A percentile compares a stretch with the other conserved stretches of the same genome.
Evolutionary conservation across 2,329 filamentous ascomycete species (phyloP).

Genomic region (Daldinia sp.): DNA sequence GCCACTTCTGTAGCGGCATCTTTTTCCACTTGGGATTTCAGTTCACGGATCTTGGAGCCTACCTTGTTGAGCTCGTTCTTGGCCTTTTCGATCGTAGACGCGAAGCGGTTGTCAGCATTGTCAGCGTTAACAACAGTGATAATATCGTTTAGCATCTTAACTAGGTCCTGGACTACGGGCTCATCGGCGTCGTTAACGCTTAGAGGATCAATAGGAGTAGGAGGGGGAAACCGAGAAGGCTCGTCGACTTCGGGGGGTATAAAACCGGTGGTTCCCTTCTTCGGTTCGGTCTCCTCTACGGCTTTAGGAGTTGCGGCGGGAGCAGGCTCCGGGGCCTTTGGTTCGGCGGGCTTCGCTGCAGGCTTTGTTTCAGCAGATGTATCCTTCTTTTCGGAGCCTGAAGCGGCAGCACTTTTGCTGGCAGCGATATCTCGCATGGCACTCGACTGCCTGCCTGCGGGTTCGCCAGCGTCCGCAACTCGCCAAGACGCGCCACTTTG

Average conservation of each 20-base stretch:
- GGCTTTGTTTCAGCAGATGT: conserved; percentile 40
- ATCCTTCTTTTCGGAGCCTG: conserved; percentile 29
- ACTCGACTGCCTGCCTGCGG: conserved; percentile 43
- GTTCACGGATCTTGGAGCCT: conserved; percentile 76
- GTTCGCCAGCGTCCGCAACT: conserved; percentile 45
- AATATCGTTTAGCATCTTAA: conserved; percentile 95
- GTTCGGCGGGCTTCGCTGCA: conserved; percentile 43
- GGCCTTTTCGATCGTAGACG: conserved; percentile 80
- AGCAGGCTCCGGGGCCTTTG: conserved; percentile 40
- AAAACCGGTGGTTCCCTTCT: conserved; percentile 50
- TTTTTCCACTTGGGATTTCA: conserved; percentile 74
- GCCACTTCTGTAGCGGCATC: conserved; percentile 79
- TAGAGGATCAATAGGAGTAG: conserved; percentile 79
- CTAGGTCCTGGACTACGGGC: conserved; percentile 88
- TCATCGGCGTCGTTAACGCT: conserved; percentile 79
- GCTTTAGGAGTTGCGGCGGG: conserved; percentile 18
- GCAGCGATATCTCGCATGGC: conserved; percentile 40
- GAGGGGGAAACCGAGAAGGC: conserved; percentile 69
- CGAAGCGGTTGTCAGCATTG: conserved; percentile 78
- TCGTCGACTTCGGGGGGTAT: conserved; percentile 71
- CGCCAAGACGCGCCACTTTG: conserved; percentile 83
- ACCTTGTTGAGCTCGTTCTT: conserved; percentile 84
- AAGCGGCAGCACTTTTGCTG: conserved; percentile 42
- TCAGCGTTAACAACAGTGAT: conserved; percentile 94
- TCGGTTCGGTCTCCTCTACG: conserved; percentile 34